Evolutionary conservation across 2,329 filamentous ascomycete genomes (phyloP).

Genomic region (Penicillium sp.): DNA sequence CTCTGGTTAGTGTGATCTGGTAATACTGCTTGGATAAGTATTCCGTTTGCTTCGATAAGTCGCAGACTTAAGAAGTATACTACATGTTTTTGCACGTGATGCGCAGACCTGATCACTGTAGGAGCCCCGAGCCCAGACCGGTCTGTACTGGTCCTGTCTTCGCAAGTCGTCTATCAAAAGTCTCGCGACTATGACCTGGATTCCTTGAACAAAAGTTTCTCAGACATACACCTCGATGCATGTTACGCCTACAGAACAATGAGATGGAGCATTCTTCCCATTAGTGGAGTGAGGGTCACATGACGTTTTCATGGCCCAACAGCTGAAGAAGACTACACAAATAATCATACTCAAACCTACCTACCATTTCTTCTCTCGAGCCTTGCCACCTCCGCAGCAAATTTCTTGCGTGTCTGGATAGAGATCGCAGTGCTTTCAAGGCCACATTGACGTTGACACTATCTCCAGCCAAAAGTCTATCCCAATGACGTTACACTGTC

Average conservation of each 20-base stretch:
- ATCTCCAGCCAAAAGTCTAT: background rate
- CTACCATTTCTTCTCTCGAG: background rate
- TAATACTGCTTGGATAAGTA: background rate
- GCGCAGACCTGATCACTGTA: no score
- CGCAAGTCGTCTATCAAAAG: no score
- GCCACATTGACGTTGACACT: background rate
- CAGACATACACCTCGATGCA: background rate
- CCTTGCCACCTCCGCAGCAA: background rate
- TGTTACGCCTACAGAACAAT: background rate
- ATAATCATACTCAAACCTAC: background rate
- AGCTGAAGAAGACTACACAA: background rate
- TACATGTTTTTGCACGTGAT: no score
- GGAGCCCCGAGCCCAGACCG: background rate
- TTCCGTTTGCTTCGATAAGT: background rate
- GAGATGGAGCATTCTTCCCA: background rate
- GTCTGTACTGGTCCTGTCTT: background rate
- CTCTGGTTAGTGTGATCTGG: background rate
- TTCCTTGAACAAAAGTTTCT: no score
- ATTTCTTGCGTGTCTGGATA: background rate
- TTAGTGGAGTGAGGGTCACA: conserved; percentile 3
- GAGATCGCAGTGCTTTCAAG: background rate
- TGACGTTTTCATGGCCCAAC: conserved; percentile 1
- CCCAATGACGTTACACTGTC: background rate
- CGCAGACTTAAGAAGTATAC: background rate
- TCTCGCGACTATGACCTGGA: no score